Conservation (phyloP, 2,329 filamentous ascomycete genomes). For the Hypoxylon sp. region DNA sequence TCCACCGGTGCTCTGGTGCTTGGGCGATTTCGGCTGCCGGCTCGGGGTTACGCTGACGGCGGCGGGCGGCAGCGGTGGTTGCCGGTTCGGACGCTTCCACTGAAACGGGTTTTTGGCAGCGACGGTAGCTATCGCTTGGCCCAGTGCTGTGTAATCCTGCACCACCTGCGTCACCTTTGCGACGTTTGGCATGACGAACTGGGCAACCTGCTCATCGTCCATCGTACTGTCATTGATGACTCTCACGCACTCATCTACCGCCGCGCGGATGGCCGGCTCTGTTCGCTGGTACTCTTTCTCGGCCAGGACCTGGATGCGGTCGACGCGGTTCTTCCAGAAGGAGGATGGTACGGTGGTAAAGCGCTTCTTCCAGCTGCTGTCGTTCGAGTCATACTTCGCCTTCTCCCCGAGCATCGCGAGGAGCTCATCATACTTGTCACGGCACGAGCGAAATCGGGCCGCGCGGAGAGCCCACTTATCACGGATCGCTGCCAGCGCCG, state of each 20-base stretch:
- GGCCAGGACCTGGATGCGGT: constrained; percentile 38
- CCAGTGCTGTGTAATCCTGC: neutral
- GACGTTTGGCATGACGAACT: neutral
- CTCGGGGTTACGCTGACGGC: no score
- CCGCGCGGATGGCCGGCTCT: constrained; percentile 40
- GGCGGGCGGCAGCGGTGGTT: neutral
- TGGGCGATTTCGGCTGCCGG: neutral
- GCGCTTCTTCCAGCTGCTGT: constrained; percentile 30
- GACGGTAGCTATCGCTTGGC: neutral
- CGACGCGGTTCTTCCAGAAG: constrained; percentile 32
- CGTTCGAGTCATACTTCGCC: neutral
- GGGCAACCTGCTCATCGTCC: neutral
- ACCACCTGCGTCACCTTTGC: neutral
- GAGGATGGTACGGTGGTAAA: constrained; percentile 42
- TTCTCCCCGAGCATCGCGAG: constrained; percentile 12
- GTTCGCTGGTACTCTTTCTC: constrained; percentile 39
- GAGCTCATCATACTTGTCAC: constrained; percentile 22
- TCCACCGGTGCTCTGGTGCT: neutral
- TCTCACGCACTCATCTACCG: constrained; percentile 40
- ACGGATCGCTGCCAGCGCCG: neutral
- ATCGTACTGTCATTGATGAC: neutral
- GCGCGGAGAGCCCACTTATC: constrained; percentile 29
- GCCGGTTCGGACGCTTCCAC: neutral
- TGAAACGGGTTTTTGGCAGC: neutral
- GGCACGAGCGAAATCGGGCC: constrained; percentile 7